Evolutionary conservation across 352 stramenopile species (phyloP).

Genomic region (Plasmopara muralis): DNA sequence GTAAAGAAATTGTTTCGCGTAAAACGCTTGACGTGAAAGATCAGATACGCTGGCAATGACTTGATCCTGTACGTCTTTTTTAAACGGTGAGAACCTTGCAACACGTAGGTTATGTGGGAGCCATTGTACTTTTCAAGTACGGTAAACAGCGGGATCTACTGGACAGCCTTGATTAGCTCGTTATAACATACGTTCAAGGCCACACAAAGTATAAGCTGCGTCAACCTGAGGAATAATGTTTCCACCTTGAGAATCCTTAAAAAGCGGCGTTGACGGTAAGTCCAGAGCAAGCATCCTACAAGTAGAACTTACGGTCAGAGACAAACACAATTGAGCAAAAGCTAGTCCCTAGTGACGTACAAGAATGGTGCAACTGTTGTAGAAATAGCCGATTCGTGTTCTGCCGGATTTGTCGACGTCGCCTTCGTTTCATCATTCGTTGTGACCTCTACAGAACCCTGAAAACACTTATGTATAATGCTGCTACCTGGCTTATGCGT

Average conservation of each 20-base stretch:
- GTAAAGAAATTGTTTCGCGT: slow-evolving; percentile 97
- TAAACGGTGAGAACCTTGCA: slow-evolving; percentile 74
- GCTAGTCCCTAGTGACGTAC: slow-evolving; percentile 21
- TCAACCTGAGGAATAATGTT: slow-evolving; percentile 94
- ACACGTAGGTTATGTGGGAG: slow-evolving; percentile 62
- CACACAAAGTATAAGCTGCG: background rate
- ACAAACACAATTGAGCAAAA: background rate
- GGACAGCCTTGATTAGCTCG: background rate
- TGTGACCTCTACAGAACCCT: slow-evolving; percentile 91
- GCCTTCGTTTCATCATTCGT: slow-evolving; percentile 65
- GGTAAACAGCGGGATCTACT: slow-evolving; percentile 92
- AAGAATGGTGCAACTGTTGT: slow-evolving; percentile 58
- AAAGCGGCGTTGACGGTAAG: slow-evolving; percentile 96
- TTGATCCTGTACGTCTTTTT: slow-evolving; percentile 92
- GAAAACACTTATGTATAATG: slow-evolving; percentile 96
- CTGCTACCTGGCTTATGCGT: slow-evolving; percentile 80
- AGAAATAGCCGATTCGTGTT: slow-evolving; percentile 28
- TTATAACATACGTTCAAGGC: background rate
- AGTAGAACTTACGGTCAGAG: slow-evolving; percentile 6
- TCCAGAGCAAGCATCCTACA: slow-evolving; percentile 94
- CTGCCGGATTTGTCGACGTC: slow-evolving; percentile 19
- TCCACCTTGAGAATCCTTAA: slow-evolving; percentile 95
- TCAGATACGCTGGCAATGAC: slow-evolving; percentile 91
- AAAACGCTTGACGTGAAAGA: slow-evolving; percentile 97
- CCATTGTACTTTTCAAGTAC: slow-evolving; percentile 98